These are phyloP conservation scores for Ustilago crameri DNA, from an alignment of 1,284 basidiomycete species.

Conservation along the genomic window DNA sequence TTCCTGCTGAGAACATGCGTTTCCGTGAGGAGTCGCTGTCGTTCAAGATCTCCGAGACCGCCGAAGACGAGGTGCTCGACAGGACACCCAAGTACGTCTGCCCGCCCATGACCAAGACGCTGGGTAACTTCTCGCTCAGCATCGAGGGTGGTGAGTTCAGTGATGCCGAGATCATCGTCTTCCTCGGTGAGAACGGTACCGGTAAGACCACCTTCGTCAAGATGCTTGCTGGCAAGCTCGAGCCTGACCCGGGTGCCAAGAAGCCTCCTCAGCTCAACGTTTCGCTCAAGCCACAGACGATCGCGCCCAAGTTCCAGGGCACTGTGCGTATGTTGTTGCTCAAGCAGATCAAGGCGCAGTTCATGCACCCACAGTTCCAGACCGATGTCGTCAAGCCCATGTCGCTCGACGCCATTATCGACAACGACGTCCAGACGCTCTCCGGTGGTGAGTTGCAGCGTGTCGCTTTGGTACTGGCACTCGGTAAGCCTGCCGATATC, in stretches of 20 bases:
- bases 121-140: slow-evolving; percentile 64
- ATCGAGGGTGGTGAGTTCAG: slow-evolving; percentile 66
- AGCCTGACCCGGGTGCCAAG: slow-evolving; percentile 61
- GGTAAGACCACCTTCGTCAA: slow-evolving; percentile 68
- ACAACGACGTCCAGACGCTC: slow-evolving; percentile 68
- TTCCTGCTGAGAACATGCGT: slow-evolving; percentile 68
- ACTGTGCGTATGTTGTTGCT: slow-evolving; percentile 67
- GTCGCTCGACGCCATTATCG: slow-evolving; percentile 66
- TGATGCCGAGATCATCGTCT: slow-evolving; percentile 67
- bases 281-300: slow-evolving; percentile 67
- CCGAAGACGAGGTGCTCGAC: slow-evolving; percentile 63
- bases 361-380: slow-evolving; percentile 69
- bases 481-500: slow-evolving; percentile 67
- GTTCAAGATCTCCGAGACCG: slow-evolving; percentile 68
- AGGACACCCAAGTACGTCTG: slow-evolving; percentile 59
- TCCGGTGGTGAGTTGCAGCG: slow-evolving; percentile 68
- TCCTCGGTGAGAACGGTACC: slow-evolving; percentile 68
- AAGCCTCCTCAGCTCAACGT: slow-evolving; percentile 67
- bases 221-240: slow-evolving; percentile 67
- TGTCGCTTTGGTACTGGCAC: slow-evolving; percentile 65
- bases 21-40: slow-evolving; percentile 67
- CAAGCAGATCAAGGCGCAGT: slow-evolving; percentile 68
- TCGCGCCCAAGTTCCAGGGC: slow-evolving; percentile 68
- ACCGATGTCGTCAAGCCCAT: slow-evolving; percentile 69
- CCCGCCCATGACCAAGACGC: slow-evolving; percentile 67